A percentile compares a stretch with the other conserved stretches of the same genome.
Evolutionary conservation across 495 filamentous ascomycete genomes (phyloP).

Genomic region (Letharia lupina): DNA sequence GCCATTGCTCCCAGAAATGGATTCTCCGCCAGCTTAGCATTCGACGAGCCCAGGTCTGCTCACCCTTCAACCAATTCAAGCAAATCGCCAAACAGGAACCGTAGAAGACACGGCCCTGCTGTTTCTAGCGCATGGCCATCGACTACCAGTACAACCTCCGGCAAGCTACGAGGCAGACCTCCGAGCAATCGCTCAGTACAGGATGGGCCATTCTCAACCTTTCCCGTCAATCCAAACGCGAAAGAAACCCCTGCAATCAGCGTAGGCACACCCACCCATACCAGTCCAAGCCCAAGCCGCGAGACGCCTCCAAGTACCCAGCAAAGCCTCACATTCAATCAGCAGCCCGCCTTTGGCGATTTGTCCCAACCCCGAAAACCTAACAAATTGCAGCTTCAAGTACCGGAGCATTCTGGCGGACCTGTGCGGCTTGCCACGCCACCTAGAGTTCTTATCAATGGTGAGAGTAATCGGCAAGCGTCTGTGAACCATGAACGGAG

Average conservation of each 20-base stretch:
- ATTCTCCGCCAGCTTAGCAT: slow-evolving; percentile 41
- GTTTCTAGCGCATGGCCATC: slow-evolving; percentile 94
- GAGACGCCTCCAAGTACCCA: slow-evolving; percentile 26
- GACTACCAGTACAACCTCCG: slow-evolving; percentile 52
- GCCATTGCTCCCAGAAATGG: slow-evolving; percentile 59
- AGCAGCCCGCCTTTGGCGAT: slow-evolving; percentile 29
- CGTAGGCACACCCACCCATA: slow-evolving; percentile 30
- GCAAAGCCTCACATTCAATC: slow-evolving; percentile 16
- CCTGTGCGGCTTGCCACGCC: slow-evolving; percentile 74
- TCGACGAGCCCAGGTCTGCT: slow-evolving; percentile 60
- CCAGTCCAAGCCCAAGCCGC: slow-evolving; percentile 22
- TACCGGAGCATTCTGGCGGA: slow-evolving; percentile 64
- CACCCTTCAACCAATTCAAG: slow-evolving; percentile 48
- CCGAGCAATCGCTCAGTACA: slow-evolving; percentile 66
- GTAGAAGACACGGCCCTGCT: slow-evolving; percentile 79
- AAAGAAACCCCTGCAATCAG: slow-evolving; percentile 26
- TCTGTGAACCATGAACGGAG: slow-evolving; percentile 26
- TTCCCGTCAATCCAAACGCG: slow-evolving; percentile 59
- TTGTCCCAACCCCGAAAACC: slow-evolving; percentile 36
- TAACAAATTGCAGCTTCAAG: slow-evolving; percentile 65
- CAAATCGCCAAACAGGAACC: slow-evolving; percentile 40
- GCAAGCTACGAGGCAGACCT: slow-evolving; percentile 76
- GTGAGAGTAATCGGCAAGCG: slow-evolving; percentile 38
- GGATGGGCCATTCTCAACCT: slow-evolving; percentile 80
- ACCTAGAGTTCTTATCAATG: slow-evolving; percentile 61